A percentile compares a stretch with the other conserved stretches of the same genome.
phyloP scores from a whole-genome alignment of 306 rosid genomes.

The Rosa multiflora region DNA sequence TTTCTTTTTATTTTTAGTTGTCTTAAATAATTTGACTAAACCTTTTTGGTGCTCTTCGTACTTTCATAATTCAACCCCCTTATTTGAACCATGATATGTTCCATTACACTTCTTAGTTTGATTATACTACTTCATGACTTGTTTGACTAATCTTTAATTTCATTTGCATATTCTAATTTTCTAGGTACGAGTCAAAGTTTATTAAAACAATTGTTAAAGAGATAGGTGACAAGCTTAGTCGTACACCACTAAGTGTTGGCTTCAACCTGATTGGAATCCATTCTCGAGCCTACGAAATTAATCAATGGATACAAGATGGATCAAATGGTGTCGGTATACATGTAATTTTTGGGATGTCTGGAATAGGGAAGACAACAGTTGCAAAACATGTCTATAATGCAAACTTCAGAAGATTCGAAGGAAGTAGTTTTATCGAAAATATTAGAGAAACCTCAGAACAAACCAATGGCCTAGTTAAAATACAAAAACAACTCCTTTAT shows the following conservation, averaged over 20 bases:
- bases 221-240: background rate
- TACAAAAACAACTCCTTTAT: conserved; percentile 1
- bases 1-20: too few relatives aligned
- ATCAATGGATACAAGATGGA: conserved; percentile 1
- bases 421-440: conserved; percentile 16
- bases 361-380: conserved; percentile 15
- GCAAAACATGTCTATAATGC: conserved; percentile 2
- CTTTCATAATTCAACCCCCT: too few relatives aligned
- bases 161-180: background rate
- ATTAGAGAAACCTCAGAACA: background rate
- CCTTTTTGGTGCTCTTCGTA: too few relatives aligned
- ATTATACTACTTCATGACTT: too few relatives aligned
- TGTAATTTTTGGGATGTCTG: background rate
- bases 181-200: conserved; percentile 5
- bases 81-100: too few relatives aligned
- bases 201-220: background rate
- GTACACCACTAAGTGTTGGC: background rate
- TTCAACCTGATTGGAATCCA: background rate
- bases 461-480: background rate
- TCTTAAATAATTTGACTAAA: too few relatives aligned
- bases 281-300: background rate
- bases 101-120: too few relatives aligned
- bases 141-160: background rate
- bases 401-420: background rate
- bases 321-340: background rate